These are phyloP conservation scores for Daldinia sp. DNA, from an alignment of 2,329 filamentous ascomycete species.

Conservation along the genomic window DNA sequence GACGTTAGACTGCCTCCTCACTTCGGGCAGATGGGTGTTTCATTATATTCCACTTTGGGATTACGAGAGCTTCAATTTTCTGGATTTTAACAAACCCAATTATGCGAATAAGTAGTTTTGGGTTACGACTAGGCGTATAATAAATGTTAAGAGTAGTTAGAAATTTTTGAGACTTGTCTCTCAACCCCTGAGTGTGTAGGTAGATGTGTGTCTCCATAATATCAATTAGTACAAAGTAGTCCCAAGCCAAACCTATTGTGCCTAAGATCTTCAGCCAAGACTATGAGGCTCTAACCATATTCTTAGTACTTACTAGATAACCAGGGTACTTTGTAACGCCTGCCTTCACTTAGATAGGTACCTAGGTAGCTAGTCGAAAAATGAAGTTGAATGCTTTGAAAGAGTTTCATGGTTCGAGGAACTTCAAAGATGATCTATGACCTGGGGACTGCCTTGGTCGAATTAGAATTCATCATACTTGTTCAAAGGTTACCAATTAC, in stretches of 20 bases:
- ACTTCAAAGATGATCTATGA: not conserved
- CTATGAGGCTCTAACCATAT: not conserved
- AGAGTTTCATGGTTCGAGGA: not conserved
- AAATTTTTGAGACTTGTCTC: not conserved
- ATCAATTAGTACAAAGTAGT: not conserved
- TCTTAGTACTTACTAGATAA: not conserved
- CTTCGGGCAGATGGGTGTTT: slow-evolving; percentile 22
- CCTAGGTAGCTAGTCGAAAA: not conserved
- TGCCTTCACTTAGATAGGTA: not conserved
- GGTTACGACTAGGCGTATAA: too few species aligned
- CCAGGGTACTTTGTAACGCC: not conserved
- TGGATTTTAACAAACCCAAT: not conserved
- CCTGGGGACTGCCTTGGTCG: not conserved
- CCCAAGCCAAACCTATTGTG: not conserved
- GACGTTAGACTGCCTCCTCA: slow-evolving; percentile 7
- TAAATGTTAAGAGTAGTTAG: not conserved
- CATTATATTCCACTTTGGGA: slow-evolving; percentile 1
- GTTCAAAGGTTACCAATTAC: not conserved
- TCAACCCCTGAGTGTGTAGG: not conserved
- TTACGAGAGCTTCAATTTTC: not conserved
- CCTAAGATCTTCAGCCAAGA: not conserved
- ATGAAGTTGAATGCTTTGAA: not conserved
- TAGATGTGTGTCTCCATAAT: not conserved
- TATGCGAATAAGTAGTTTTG: not conserved
- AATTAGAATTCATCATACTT: not conserved